These are phyloP conservation scores for Pugionium cornutum DNA, from an alignment of 345 rosid species.

Conservation along the genomic window DNA sequence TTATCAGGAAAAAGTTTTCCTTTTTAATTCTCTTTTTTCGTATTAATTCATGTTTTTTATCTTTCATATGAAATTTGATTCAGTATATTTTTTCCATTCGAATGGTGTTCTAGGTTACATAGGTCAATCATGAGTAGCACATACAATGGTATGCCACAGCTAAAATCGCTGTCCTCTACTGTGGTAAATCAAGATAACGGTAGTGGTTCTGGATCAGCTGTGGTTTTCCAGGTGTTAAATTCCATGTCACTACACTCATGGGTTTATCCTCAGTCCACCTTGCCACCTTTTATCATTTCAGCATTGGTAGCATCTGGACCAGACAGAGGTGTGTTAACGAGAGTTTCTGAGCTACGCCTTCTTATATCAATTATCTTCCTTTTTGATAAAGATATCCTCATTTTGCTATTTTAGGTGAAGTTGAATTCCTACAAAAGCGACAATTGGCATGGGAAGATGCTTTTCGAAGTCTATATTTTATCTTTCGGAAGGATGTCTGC, in stretches of 20 bases:
- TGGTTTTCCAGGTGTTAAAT: slow-evolving; percentile 46
- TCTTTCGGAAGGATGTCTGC: slow-evolving; percentile 75
- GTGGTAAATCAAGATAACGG: slow-evolving; percentile 27
- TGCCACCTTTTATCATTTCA: slow-evolving; percentile 75
- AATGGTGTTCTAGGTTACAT: slow-evolving; percentile 57
- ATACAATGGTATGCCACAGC: slow-evolving; percentile 51
- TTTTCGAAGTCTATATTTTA: slow-evolving; percentile 79
- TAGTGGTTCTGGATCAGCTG: slow-evolving; percentile 42
- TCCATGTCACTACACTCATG: slow-evolving; percentile 74
- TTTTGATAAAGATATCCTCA: slow-evolving; percentile 17
- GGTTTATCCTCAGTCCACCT: slow-evolving; percentile 85
- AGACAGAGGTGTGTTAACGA: slow-evolving; percentile 62
- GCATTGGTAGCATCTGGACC: slow-evolving; percentile 54
- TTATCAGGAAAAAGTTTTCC: neutral
- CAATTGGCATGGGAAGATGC: slow-evolving; percentile 84
- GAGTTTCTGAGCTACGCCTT: slow-evolving; percentile 11
- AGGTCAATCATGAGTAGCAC: slow-evolving; percentile 56
- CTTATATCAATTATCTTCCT: slow-evolving; percentile 10
- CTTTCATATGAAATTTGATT: slow-evolving; percentile 5
- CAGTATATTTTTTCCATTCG: slow-evolving; percentile 15
- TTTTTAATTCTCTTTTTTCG: slow-evolving; percentile 6
- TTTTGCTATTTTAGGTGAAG: slow-evolving; percentile 49
- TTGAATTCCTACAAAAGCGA: slow-evolving; percentile 70
- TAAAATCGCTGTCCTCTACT: slow-evolving; percentile 33
- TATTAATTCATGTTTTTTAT: slow-evolving; percentile 7